Evolutionary conservation across 257 asterid genomes (phyloP).

Genomic region (Solanum appendiculatum): DNA sequence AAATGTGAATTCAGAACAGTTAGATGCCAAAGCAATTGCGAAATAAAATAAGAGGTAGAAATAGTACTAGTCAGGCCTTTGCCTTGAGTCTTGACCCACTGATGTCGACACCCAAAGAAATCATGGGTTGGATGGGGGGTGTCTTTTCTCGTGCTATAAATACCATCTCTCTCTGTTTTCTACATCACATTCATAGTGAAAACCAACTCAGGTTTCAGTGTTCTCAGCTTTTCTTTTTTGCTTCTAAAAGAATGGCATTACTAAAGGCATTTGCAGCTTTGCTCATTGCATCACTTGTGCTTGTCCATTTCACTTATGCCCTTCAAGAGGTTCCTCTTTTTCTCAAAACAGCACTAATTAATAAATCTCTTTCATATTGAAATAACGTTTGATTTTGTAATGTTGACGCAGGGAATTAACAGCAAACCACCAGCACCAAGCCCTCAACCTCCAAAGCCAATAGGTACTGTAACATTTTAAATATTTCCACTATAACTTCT

Average conservation of each 20-base stretch:
- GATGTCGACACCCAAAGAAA: neutral
- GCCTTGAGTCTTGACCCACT: neutral
- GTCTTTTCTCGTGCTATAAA: neutral
- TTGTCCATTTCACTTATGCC: conserved; percentile 12
- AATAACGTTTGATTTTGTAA: neutral
- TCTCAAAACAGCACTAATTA: neutral
- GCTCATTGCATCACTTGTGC: conserved; percentile 1
- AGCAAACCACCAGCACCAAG: neutral
- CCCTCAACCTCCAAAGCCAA: neutral
- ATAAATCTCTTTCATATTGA: neutral
- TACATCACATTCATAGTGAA: neutral
- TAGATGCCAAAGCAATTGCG: too few relatives aligned
- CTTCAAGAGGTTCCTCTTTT: conserved; percentile 1
- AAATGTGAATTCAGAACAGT: neutral
- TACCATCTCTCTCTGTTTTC: neutral
- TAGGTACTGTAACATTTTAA: neutral
- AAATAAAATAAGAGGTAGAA: neutral
- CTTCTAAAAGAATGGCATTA: neutral
- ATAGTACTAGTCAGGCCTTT: neutral
- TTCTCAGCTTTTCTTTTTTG: neutral
- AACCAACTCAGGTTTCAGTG: neutral
- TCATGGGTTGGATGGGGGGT: neutral
- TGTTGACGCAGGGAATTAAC: neutral
- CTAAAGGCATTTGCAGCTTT: neutral
- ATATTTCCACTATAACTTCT: neutral